Conservation (phyloP, 2,329 filamentous ascomycete genomes). For the Cladophialophora chaetospira region DNA sequence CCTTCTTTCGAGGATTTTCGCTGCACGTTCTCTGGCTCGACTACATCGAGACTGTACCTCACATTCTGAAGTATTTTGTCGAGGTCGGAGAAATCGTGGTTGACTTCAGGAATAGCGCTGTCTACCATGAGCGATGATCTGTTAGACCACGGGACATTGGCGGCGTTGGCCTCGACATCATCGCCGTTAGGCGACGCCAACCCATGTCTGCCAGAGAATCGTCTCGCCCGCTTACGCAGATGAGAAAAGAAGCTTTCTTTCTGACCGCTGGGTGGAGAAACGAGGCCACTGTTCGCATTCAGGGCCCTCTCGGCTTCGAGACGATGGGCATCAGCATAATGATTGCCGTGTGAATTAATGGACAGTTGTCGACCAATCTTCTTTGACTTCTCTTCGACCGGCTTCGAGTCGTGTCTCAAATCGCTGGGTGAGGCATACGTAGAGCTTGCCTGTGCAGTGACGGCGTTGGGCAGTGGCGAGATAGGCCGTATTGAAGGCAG, state of each 20-base stretch:
- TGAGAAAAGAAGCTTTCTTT: constrained; percentile 99
- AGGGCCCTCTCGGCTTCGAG: constrained; percentile 89
- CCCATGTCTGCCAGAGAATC: constrained; percentile 89
- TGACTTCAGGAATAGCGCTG: constrained; percentile 39
- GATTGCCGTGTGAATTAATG: constrained; percentile 85
- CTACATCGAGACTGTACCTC: constrained; percentile 57
- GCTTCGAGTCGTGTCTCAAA: constrained; percentile 28
- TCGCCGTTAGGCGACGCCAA: constrained; percentile 77
- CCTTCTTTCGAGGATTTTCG: constrained; percentile 17
- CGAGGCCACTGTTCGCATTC: constrained; percentile 75
- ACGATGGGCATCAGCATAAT: constrained; percentile 86
- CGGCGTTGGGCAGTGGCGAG: constrained; percentile 91
- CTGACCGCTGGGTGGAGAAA: constrained; percentile 74
- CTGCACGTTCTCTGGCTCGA: constrained; percentile 13
- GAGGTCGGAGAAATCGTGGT: constrained; percentile 60
- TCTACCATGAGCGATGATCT: constrained; percentile 82
- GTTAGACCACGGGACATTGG: constrained; percentile 86
- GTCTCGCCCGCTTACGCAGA: constrained; percentile 85
- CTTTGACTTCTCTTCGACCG: constrained; percentile 69
- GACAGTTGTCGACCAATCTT: constrained; percentile 96
- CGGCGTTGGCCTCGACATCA: constrained; percentile 89
- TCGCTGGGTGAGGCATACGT: constrained; percentile 56
- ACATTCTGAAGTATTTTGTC: constrained; percentile 64
- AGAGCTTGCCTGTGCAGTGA: constrained; percentile 82
- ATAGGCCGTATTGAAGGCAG: constrained; percentile 92